Conservation (phyloP, 148 eudicot genomes). For the Nyssa sinensis region DNA sequence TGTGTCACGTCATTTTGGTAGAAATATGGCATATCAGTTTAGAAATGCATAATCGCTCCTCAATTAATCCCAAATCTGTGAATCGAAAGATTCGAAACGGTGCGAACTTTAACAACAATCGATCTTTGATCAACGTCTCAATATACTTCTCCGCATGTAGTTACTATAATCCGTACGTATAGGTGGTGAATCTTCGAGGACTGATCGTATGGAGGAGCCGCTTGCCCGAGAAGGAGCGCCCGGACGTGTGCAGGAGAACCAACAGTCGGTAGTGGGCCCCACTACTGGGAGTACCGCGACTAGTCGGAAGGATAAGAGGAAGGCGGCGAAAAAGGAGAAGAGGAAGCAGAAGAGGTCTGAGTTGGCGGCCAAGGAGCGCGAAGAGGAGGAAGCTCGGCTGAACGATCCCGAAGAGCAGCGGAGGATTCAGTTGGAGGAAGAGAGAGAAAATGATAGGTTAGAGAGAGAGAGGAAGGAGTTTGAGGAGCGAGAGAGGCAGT, state of each 20-base stretch:
- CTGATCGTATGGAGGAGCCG: constrained; percentile 6
- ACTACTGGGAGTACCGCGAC: too few relatives aligned
- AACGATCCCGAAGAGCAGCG: constrained; percentile 64
- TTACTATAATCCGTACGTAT: too few relatives aligned
- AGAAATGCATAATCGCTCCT: too few relatives aligned
- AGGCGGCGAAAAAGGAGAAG: constrained; percentile 71
- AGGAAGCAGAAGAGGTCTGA: constrained; percentile 74
- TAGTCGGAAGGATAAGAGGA: constrained; percentile 74
- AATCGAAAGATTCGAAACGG: too few relatives aligned
- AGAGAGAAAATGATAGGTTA: constrained; percentile 55
- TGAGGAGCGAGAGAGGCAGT: constrained; percentile 68
- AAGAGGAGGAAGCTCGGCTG: constrained; percentile 51
- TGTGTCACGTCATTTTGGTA: too few relatives aligned
- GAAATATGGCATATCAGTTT: too few relatives aligned
- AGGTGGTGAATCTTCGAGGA: too few relatives aligned
- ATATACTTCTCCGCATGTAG: too few relatives aligned
- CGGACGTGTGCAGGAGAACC: background rate
- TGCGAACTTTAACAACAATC: too few relatives aligned
- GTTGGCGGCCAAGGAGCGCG: constrained; percentile 54
- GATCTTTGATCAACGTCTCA: too few relatives aligned
- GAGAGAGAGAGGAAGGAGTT: constrained; percentile 65
- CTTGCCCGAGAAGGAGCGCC: background rate
- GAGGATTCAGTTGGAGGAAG: constrained; percentile 45
- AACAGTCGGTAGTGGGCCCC: background rate
- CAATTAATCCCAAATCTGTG: too few relatives aligned